Evolutionary conservation across 495 filamentous ascomycete species (phyloP), one percentile per base, ranked within the genome.

Genomic region (Penicillium herquei): DNA sequence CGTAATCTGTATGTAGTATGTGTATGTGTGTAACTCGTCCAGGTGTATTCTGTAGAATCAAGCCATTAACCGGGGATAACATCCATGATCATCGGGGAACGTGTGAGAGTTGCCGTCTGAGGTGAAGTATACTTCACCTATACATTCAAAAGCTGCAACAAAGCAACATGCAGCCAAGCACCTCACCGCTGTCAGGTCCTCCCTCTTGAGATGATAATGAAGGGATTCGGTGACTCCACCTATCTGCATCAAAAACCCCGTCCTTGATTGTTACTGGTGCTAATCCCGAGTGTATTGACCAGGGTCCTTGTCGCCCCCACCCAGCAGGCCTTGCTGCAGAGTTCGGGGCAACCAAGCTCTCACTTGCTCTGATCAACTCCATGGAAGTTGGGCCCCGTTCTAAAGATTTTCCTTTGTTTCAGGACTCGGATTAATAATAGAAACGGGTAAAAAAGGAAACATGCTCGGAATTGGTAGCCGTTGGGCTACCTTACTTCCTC

Each of bases 101-200:
- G 30, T 41, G 35, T 32, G 21, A 26, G 21, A 26, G 21, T 26
- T 26, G 21, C 21, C 37, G 49, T 34, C 21, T 9, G 39, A 26
- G 33, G 47, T 30, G 32, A n/a, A 37, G 32, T 34, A 17, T 16
- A 50, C 33, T 39, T 4, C 21, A 2, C 21, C 21, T 26, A 26
- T 26, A 26, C 21, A 26, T 26, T 26, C 39, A 52, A 52, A n/a
- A 51, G 52, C 51, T 26, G 21, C 21, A 26, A 26, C 21, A 26
- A 26, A 31, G 32, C 13, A 39, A 31, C 49, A 48, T 54, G 61
- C 64, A 61, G 63, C 63, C 66, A 64, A 69, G 66, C 55, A 46
- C 17, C 54, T 66, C 66, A 66, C 66, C 66, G 66, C 66, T 59
- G 55, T 49, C 53, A 43, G n/a, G 32, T 37, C 32, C 16, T 31